Base-by-base conservation (phyloP, 2,329 filamentous ascomycete species). In the Beauveria varroae region DNA sequence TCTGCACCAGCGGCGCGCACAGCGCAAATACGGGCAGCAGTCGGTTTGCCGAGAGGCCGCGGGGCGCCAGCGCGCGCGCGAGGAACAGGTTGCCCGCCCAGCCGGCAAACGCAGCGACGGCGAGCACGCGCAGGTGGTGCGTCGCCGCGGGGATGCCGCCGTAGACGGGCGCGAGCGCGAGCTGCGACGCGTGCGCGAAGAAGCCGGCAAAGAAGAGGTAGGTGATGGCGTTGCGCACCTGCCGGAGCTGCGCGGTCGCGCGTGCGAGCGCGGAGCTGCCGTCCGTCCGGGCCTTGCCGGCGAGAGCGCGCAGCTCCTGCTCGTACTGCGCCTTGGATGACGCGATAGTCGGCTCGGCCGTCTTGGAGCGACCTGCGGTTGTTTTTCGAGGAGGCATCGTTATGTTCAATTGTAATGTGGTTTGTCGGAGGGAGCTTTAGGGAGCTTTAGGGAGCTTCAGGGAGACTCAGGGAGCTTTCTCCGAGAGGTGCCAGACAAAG, bases 81-180 rank as follows among this genome's bases (percentile, higher is more conserved):
- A 90, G 70, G 14, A 80, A 76, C 53, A 87, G 71, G 69, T 89
- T 90, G 28, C 82, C 80, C 9, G 89, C 81, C 83, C 90, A 90
- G 40, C 91, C 91, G 18, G 86, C 73, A 64, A 92, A 87, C 63
- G 86, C 85, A 30, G 85, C 86, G 3, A 83, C 76, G 67, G 86
- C 86, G 64, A 91, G 77, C 63, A 86, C 81, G 70, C 83, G 82
- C 57, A 80, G 76, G 72, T 97, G 93, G 72, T 87, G 89, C 65
- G 88, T 79, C 1, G 84, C 82, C 1, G 91, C 80, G 1, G 93
- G 90, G 43, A 96, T 90, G 18, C 87, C 86, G 57, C 95, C 95
- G 74, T 96, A 98, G 12, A 96, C 89, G 2, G 95, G 95, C 22
- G 91, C 90, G 40, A 98, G 79, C 44, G 84, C 87, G 64, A 92